Evolutionary conservation across 768 basidiomycete genomes (phyloP).

Genomic region (Russula earlei): DNA sequence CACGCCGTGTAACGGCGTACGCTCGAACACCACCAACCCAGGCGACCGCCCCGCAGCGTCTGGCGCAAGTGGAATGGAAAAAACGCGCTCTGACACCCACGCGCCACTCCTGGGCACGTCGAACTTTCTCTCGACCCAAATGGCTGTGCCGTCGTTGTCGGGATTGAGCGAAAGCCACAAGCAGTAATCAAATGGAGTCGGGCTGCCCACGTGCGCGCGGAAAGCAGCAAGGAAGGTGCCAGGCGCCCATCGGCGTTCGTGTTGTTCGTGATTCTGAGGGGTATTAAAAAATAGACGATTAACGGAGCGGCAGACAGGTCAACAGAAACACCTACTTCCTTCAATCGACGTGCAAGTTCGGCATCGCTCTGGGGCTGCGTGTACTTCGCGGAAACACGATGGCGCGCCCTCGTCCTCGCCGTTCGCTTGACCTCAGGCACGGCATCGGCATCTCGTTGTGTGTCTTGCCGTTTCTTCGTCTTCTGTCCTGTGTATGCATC

Average conservation of each 20-base stretch:
- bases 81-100: conserved; percentile 52
- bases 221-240: too few relatives aligned
- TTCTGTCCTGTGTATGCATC: conserved; percentile 49
- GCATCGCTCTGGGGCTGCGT: conserved; percentile 51
- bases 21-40: conserved; percentile 65
- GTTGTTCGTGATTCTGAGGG: conserved; percentile 58
- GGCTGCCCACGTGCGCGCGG: conserved; percentile 14
- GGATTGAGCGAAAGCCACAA: conserved; percentile 69
- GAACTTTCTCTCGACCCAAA: conserved; percentile 75
- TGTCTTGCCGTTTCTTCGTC: conserved; percentile 24
- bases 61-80: conserved; percentile 24
- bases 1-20: conserved; percentile 54
- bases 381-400: conserved; percentile 36
- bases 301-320: neutral
- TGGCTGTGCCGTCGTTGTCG: conserved; percentile 64
- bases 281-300: neutral
- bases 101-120: conserved; percentile 52
- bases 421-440: conserved; percentile 19
- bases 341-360: conserved; percentile 53
- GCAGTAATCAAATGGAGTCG: conserved; percentile 40
- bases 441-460: conserved; percentile 2
- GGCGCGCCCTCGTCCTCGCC: conserved; percentile 27
- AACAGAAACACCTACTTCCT: conserved; percentile 42
- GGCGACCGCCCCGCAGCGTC: conserved; percentile 30
- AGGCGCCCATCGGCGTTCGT: conserved; percentile 28